phyloP scores from a whole-genome alignment of 108 stramenopile genomes.

The Stephanodiscus minutulus region DNA sequence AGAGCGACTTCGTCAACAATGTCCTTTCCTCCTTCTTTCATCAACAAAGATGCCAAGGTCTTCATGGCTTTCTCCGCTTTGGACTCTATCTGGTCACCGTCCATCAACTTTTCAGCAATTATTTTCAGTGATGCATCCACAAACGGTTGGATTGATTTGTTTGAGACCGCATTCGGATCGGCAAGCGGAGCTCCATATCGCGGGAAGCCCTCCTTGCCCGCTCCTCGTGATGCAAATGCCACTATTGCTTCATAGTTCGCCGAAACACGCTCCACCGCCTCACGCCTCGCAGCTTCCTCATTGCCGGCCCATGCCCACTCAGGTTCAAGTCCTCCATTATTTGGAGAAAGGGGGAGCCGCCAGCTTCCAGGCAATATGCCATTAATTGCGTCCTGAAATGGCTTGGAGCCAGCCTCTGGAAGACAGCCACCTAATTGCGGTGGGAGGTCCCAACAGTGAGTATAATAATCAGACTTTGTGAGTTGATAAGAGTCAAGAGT shows the following conservation, averaged over 20 bases:
- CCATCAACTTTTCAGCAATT: conserved; percentile 67
- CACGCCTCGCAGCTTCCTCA: conserved; percentile 66
- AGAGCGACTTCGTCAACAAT: conserved; percentile 48
- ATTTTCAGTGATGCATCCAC: conserved; percentile 69
- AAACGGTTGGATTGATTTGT: conserved; percentile 56
- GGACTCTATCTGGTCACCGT: conserved; percentile 28
- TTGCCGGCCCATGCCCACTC: conserved; percentile 76
- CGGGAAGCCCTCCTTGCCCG: conserved; percentile 81
- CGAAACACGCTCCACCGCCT: conserved; percentile 85
- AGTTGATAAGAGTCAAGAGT: conserved; percentile 73
- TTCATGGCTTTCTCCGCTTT: conserved; percentile 44
- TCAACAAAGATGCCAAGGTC: conserved; percentile 50
- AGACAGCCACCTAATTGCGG: conserved; percentile 93
- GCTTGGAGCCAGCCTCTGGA: conserved; percentile 63
- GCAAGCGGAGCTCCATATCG: conserved; percentile 77
- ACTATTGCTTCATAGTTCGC: conserved; percentile 81
- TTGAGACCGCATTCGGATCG: conserved; percentile 85
- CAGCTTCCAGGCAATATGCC: conserved; percentile 68
- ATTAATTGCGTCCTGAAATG: conserved; percentile 68
- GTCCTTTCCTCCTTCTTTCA: conserved; percentile 62
- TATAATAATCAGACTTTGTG: conserved; percentile 91
- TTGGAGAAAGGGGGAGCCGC: conserved; percentile 71
- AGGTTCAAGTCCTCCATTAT: conserved; percentile 82
- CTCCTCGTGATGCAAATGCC: conserved; percentile 85
- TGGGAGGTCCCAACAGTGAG: conserved; percentile 93